Base-by-base conservation (phyloP, 768 basidiomycete genomes). In the Agrocybe pediades region DNA sequence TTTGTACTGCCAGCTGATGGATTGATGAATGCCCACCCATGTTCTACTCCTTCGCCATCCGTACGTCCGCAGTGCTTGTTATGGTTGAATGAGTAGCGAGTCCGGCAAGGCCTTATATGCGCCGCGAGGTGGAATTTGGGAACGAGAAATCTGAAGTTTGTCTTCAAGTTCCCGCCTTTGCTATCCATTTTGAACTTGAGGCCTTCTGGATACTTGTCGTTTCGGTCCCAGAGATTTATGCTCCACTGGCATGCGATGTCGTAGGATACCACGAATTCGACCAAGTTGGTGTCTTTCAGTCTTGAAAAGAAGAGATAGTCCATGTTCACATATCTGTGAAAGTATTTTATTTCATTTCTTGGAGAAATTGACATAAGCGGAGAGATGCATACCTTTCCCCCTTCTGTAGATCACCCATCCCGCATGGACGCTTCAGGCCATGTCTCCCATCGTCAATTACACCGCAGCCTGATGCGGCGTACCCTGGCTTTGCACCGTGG, bases 401-500 rank as follows among this genome's bases (percentile, higher is more conserved):
- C 41, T 63, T 64, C 30, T 63, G 61, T 7, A 68, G 43, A 46
- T 68, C 65, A 0, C 60, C 66, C 0, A 51, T 56, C 1, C 61
- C 58, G 49, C 61, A 60, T 25, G 42, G 50, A 2, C 56, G 53
- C 6, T 62, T 41, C 8, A 65, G 23, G 13, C 30, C 21, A 53
- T 66, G 65, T 1, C 62, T n/a, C 6, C 62, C 53, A 42, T 64
- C 60, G 1, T 60, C 25, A 1, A 51, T 52, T 0, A 62, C 6
- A 6, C 48, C 62, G 0, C 20, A 24, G 1, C 62, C 56, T 2
- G 44, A 29, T 2, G 54, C 46, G 1, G 46, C 19, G 26, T 60
- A 62, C 0, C 59, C 63, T 0, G 53, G 49, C 6, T 51, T 51
- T 2, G 26, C 16, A 2, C 13, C 33, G 33, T 46, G 29, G 46